Evolutionary conservation across 768 basidiomycete species (phyloP), one percentile per base, ranked within the genome.

Genomic region (Tricholoma sp.): DNA sequence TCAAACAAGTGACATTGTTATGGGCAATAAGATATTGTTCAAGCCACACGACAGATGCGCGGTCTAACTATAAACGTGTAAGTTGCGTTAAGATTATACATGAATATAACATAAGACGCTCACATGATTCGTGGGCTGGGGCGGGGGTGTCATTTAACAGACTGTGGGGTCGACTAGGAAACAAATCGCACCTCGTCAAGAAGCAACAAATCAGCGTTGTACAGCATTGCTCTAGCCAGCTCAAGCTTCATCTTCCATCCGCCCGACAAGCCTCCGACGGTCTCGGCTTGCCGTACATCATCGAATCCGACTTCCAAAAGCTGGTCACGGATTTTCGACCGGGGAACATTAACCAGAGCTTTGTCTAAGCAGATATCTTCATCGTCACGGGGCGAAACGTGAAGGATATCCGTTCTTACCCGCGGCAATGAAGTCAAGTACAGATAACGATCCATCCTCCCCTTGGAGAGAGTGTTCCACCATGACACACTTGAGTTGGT

Each of bases 191-290:
- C 88, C 81, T 94, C 94, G 66, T 95, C 89, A n/a, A 91, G 81
- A 50, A 91, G 76, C 11, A 91, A 78, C 34, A 91, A 76, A 72
- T 91, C 89, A 10, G 91, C 95, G 64, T 95, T 94, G 76, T 96
- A 95, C 52, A 98, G 76, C 94, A 98, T 98, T 11, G 95, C 96
- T 63, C 95, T 79, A 7, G 93, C 94, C 39, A 98, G 81, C 70
- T 98, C 95, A 54, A 98, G 82, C 73, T 97, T 97, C 95, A 98
- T 98, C 78, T 98, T 98, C 95, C 95, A 98, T 43, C 96, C 95
- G 66, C 96, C 96, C 12, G 94, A 97, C 59, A 98, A 77, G 41
- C 91, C 88, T 50, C 89, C 93, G 59, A 98, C 94, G 52, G 82
- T 75, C 64, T 96, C 91, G 39, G 81, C 74, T 74, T 98, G 95